These are phyloP conservation scores for Silene vulgaris DNA, from an alignment of 179 eudicot species.

Conservation along the genomic window DNA sequence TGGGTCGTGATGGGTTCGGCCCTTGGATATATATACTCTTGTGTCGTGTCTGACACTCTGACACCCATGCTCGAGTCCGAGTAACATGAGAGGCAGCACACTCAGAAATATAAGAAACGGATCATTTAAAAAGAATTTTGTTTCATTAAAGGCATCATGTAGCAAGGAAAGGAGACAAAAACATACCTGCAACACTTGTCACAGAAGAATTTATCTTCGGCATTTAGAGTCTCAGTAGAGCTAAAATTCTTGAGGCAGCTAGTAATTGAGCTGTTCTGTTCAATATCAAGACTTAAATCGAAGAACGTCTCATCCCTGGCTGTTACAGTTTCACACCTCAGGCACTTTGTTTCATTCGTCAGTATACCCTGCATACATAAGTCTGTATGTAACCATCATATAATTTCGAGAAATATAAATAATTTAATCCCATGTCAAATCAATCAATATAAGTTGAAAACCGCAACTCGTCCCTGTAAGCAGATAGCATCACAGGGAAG, in stretches of 20 bases:
- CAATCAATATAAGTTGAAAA: too few species aligned
- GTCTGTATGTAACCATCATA: slow-evolving; percentile 8
- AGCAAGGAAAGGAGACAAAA: not conserved
- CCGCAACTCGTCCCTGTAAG: not conserved
- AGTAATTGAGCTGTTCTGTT: slow-evolving; percentile 83
- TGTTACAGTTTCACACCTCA: slow-evolving; percentile 85
- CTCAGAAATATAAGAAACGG: too few species aligned
- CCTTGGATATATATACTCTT: too few species aligned
- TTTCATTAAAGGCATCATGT: not conserved
- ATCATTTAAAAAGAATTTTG: too few species aligned
- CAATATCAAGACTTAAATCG: slow-evolving; percentile 85
- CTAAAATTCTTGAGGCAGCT: slow-evolving; percentile 89
- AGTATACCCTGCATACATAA: slow-evolving; percentile 57
- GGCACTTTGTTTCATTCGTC: slow-evolving; percentile 80
- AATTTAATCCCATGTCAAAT: not conserved
- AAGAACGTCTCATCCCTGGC: slow-evolving; percentile 88
- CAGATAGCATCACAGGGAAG: not conserved
- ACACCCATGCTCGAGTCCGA: too few species aligned
- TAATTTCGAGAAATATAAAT: slow-evolving; percentile 7
- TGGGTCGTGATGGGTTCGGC: too few species aligned
- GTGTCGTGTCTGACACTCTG: too few species aligned
- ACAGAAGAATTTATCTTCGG: slow-evolving; percentile 87
- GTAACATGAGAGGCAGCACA: too few species aligned
- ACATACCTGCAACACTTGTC: slow-evolving; percentile 83
- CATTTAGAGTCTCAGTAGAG: slow-evolving; percentile 80